Percentiles rank a stretch among this genome's conserved stretches.
Conservation (phyloP, 2,329 filamentous ascomycete species). For the Penicillium sp. region DNA sequence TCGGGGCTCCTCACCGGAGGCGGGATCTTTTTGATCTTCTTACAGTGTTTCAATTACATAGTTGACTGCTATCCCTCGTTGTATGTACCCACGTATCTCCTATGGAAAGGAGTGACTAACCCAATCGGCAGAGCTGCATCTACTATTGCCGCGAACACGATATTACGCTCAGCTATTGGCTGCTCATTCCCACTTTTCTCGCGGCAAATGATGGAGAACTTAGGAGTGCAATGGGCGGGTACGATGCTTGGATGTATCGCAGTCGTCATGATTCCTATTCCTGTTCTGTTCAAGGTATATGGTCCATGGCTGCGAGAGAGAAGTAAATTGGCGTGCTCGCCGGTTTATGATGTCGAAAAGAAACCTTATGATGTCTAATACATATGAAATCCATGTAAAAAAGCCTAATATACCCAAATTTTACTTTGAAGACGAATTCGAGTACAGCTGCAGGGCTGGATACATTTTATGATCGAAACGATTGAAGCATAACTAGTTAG, state of each 20-base stretch:
- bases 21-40: conserved; percentile 56
- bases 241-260: conserved; percentile 8
- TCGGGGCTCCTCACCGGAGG: conserved; percentile 54
- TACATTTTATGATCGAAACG: too few species aligned
- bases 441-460: not conserved
- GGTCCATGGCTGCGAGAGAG: conserved; percentile 5
- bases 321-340: conserved; percentile 6
- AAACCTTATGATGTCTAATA: conserved; percentile 7
- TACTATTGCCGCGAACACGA: conserved; percentile 7
- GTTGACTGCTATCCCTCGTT: conserved; percentile 57
- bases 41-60: conserved; percentile 57
- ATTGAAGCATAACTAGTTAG: too few species aligned
- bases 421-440: not conserved
- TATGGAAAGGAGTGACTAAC: conserved; percentile 4
- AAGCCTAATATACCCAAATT: not conserved
- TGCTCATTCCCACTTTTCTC: conserved; percentile 9
- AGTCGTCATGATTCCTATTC: conserved; percentile 5
- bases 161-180: conserved; percentile 6
- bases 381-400: not conserved
- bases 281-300: conserved; percentile 7
- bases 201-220: conserved; percentile 7
- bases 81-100: conserved; percentile 17
- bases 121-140: conserved; percentile 1
- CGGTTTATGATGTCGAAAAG: conserved; percentile 7
- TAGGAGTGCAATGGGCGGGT: conserved; percentile 7